A percentile compares a stretch with the other conserved stretches of the same genome.
Evolutionary conservation across 2,329 filamentous ascomycete genomes (phyloP).

Genomic region (Exophiala viscosa): DNA sequence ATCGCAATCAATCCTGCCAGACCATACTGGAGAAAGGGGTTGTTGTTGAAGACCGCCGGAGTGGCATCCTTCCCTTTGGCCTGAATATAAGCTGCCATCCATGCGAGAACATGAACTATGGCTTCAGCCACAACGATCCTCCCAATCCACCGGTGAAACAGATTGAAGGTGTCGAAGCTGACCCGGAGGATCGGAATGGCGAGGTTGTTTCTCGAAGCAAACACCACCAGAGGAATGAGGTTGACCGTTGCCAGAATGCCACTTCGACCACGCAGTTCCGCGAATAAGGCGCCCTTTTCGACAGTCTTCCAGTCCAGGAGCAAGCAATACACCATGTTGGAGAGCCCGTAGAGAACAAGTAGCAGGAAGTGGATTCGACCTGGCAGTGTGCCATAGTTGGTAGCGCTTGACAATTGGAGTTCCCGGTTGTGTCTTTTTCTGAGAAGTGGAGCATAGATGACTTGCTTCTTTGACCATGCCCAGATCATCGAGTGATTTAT

Average conservation of each 20-base stretch:
- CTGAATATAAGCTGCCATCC: slow-evolving; percentile 69
- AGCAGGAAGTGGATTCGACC: slow-evolving; percentile 73
- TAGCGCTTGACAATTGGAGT: slow-evolving; percentile 62
- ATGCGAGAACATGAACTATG: slow-evolving; percentile 68
- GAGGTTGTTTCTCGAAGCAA: slow-evolving; percentile 90
- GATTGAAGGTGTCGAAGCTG: slow-evolving; percentile 95
- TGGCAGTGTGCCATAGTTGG: slow-evolving; percentile 73
- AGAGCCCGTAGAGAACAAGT: slow-evolving; percentile 62
- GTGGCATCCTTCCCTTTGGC: slow-evolving; percentile 57
- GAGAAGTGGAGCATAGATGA: slow-evolving; percentile 63
- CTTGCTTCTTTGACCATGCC: slow-evolving; percentile 44
- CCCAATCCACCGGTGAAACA: slow-evolving; percentile 79
- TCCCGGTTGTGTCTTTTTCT: slow-evolving; percentile 73
- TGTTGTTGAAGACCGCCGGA: slow-evolving; percentile 33
- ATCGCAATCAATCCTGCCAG: slow-evolving; percentile 43
- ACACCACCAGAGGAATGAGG: slow-evolving; percentile 83
- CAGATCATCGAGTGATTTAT: slow-evolving; percentile 40
- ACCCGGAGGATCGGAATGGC: slow-evolving; percentile 77
- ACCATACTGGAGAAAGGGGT: slow-evolving; percentile 44
- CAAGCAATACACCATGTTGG: slow-evolving; percentile 71
- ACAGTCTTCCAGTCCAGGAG: slow-evolving; percentile 43
- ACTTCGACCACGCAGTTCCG: slow-evolving; percentile 79
- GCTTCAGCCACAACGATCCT: slow-evolving; percentile 69
- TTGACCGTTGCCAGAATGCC: slow-evolving; percentile 83
- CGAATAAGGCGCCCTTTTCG: slow-evolving; percentile 57